Conservation (phyloP, 306 rosid species). For the Carpinus fangiana region DNA sequence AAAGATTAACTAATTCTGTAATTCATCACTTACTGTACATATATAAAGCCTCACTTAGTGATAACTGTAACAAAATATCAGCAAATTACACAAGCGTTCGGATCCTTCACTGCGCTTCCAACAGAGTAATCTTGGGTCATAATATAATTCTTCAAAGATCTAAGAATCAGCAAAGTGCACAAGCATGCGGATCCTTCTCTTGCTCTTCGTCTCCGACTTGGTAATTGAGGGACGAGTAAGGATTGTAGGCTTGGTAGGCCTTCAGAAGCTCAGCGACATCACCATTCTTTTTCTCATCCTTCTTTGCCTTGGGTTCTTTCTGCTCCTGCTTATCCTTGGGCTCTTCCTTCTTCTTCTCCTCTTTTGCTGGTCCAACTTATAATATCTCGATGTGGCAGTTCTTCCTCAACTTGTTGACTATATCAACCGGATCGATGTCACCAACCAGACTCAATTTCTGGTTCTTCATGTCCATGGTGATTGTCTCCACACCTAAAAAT, state of each 20-base stretch:
- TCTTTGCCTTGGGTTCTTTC: not conserved
- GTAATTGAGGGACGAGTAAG: not conserved
- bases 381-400: constrained; percentile 42
- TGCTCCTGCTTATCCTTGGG: not conserved
- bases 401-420: constrained; percentile 65
- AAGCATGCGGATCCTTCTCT: constrained; percentile 55
- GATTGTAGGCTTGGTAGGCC: constrained; percentile 1
- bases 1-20: too few species aligned
- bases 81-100: too few species aligned
- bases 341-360: constrained; percentile 11
- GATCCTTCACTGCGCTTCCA: too few species aligned
- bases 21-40: not conserved
- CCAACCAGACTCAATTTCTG: constrained; percentile 64
- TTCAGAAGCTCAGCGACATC: constrained; percentile 26
- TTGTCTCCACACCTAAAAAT: constrained; percentile 67
- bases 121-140: too few species aligned
- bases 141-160: not conserved
- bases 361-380: constrained; percentile 74
- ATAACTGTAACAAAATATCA: not conserved
- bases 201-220: constrained; percentile 36
- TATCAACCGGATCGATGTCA: constrained; percentile 51
- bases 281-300: constrained; percentile 34
- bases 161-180: constrained; percentile 58
- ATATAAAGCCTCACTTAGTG: not conserved
- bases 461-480: constrained; percentile 64